Base-by-base conservation (phyloP, 352 stramenopile genomes). In the Phytophthora nicotianae region DNA sequence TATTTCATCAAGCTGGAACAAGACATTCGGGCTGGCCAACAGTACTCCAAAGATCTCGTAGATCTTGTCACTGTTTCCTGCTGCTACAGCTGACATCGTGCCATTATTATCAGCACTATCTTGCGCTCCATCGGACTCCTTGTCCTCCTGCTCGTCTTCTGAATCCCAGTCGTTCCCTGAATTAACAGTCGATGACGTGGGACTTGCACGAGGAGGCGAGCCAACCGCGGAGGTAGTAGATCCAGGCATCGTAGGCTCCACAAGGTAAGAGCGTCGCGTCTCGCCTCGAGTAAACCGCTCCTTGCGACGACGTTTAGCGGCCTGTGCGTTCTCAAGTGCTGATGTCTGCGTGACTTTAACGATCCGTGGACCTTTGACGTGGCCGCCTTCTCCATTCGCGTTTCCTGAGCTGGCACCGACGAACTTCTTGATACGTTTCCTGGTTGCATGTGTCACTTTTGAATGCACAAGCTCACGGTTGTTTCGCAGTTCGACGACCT, bases 401-500 rank as follows among this genome's bases (percentile, higher is more conserved):
- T 70, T 65, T 19, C 52, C 58, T 47, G 52, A 67, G 23, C 53
- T 72, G 33, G 54, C 52, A 48, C 53, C 55, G 7, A 62, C 47
- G 43, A 79, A 87, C 48, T 91, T 91, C 27, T 89, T 91, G 16
- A 72, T 83, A 23, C 82, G 75, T 45, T 91, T 91, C 16, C 82
- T 74, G 20, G 55, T 86, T 26, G 79, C 70, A 57, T 89, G 82
- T 19, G 79, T 91, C 48, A 94, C 81, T 33, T 91, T 89, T 0
- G 83, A 77, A 47, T 91, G 84, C 48, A 94, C 77, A n/a, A 94
- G 74, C 50, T 91, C 81, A 13, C 83, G 81, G 47, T 89, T 93
- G 46, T 91, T 90, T 48, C 86, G 81, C 37, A 94, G 66, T 62
- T 94, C 86, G 14, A 94, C 70, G 16, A 92, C 86, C 51, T 94